A percentile compares a stretch with the other conserved stretches of the same genome.
These are phyloP conservation scores for Calonectria fujianensis DNA, from an alignment of 2,329 filamentous ascomycete genomes.

Conservation along the genomic window DNA sequence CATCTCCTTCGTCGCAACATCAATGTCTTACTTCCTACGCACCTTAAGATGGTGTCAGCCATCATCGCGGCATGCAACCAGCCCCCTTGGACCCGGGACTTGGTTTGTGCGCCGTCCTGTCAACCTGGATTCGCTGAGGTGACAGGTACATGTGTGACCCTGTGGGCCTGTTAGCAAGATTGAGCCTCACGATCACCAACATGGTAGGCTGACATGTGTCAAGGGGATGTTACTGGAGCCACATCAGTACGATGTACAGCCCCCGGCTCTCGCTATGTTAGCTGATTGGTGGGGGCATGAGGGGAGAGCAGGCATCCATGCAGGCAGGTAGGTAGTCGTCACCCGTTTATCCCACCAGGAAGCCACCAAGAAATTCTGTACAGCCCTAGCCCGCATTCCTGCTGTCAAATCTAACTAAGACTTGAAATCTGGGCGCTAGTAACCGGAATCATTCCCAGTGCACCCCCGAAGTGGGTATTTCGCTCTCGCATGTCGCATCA, in stretches of 20 bases:
- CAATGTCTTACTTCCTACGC: background rate
- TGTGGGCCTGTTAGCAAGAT: background rate
- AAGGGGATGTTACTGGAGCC: background rate
- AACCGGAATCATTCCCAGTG: too few species aligned
- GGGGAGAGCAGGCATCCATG: background rate
- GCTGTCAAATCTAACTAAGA: background rate
- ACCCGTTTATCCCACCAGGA: background rate
- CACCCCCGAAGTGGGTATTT: background rate
- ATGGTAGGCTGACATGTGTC: background rate
- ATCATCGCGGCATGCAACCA: background rate
- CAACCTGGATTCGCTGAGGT: background rate
- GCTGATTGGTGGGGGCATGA: background rate
- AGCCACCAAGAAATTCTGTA: background rate
- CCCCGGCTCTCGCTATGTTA: background rate
- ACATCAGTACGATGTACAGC: too few species aligned
- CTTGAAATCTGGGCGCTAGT: too few species aligned
- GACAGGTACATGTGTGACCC: background rate
- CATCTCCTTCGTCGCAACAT: background rate
- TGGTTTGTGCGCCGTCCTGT: background rate
- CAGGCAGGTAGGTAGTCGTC: background rate
- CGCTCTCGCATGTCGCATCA: background rate
- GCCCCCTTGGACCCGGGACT: background rate
- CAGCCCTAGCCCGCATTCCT: background rate
- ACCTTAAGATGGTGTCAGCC: background rate
- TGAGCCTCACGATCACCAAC: background rate